phyloP scores from a whole-genome alignment of 371 early-diverging fungal genomes.

The Synchytrium microbalum region DNA sequence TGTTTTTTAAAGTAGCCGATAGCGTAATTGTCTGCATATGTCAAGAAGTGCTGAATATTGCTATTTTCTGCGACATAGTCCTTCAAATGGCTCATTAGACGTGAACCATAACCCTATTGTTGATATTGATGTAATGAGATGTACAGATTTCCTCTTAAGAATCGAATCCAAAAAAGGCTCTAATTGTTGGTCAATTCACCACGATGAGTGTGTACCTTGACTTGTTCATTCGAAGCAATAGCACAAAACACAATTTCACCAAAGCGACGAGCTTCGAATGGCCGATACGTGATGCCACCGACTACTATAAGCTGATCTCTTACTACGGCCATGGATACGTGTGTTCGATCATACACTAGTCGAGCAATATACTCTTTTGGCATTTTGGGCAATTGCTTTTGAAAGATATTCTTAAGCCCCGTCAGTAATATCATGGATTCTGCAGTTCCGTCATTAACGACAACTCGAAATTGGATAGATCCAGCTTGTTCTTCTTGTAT shows the following conservation, averaged over 20 bases:
- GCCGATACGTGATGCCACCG: slow-evolving; percentile 95
- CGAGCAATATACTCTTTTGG: slow-evolving; percentile 98
- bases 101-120: slow-evolving; percentile 82
- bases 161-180: neutral
- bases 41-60: slow-evolving; percentile 80
- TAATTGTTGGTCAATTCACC: slow-evolving; percentile 1
- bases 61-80: slow-evolving; percentile 70
- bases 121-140: slow-evolving; percentile 2
- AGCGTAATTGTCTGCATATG: slow-evolving; percentile 99
- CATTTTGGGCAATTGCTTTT: slow-evolving; percentile 99
- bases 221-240: slow-evolving; percentile 88
- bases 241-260: slow-evolving; percentile 99
- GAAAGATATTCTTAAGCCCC: slow-evolving; percentile 92
- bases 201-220: slow-evolving; percentile 58
- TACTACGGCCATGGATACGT: slow-evolving; percentile 59
- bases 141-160: slow-evolving; percentile 5
- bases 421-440: slow-evolving; percentile 83
- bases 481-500: slow-evolving; percentile 60
- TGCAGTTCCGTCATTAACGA: slow-evolving; percentile 65
- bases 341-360: slow-evolving; percentile 87
- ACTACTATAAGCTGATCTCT: slow-evolving; percentile 65
- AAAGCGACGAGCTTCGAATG: slow-evolving; percentile 85
- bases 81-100: slow-evolving; percentile 89
- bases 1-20: slow-evolving; percentile 99
- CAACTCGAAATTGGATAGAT: slow-evolving; percentile 60